These are phyloP conservation scores for Vanderwaltozyma polyspora DNA, from an alignment of 805 yeast genomes.

Conservation along the genomic window DNA sequence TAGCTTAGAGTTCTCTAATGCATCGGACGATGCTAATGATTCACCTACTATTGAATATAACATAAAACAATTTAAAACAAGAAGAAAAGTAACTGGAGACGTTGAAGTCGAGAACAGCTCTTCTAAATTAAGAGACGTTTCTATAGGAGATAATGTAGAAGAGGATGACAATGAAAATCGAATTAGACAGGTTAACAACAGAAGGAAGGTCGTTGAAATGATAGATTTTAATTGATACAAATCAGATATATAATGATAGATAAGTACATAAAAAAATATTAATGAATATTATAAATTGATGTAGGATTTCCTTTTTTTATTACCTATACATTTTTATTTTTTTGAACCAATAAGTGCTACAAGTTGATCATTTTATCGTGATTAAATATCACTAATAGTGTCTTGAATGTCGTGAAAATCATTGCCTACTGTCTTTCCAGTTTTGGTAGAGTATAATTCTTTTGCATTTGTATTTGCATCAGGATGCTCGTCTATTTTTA, in stretches of 20 bases:
- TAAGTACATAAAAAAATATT: not conserved
- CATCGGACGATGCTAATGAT: not conserved
- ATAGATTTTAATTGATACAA: constrained; percentile 2
- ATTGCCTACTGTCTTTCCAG: constrained; percentile 20
- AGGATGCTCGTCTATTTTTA: constrained; percentile 6
- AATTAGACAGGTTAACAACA: not conserved
- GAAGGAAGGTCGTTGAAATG: constrained; percentile 5
- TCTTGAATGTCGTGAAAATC: constrained; percentile 18
- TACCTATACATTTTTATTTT: no score
- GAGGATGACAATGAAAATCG: not conserved
- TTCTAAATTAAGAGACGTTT: no score
- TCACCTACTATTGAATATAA: not conserved
- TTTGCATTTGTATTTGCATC: constrained; percentile 9
- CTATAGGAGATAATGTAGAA: not conserved
- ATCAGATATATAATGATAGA: not conserved
- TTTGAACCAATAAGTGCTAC: no score
- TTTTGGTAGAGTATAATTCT: constrained; percentile 15
- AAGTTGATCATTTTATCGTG: no score
- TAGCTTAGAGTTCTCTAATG: not conserved
- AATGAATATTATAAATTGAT: not conserved
- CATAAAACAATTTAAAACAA: not conserved
- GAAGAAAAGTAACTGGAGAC: no score
- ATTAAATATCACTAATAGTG: not conserved
- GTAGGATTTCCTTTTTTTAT: no score
- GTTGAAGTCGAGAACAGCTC: not conserved